Percentiles rank a stretch among this genome's conserved stretches.
Evolutionary conservation across 306 rosid species (phyloP).

Genomic region (Spatholobus suberectus): DNA sequence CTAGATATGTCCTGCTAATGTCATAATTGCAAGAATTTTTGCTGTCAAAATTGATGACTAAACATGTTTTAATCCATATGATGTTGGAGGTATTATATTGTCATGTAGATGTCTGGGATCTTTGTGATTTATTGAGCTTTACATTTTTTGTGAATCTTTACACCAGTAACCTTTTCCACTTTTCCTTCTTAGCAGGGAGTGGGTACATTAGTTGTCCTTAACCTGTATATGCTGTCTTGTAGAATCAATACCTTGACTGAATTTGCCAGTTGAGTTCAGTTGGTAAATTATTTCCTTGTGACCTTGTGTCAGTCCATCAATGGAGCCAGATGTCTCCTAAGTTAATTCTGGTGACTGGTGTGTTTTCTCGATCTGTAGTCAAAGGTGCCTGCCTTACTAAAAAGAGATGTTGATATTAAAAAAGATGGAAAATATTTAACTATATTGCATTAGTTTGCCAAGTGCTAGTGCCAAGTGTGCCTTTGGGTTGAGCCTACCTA

Average conservation of each 20-base stretch:
- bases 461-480: neutral
- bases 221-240: too few relatives aligned
- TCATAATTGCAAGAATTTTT: slow-evolving; percentile 8
- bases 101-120: slow-evolving; percentile 19
- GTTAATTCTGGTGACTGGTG: too few relatives aligned
- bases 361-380: neutral
- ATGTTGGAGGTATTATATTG: neutral
- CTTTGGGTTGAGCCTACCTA: neutral
- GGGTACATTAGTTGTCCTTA: too few relatives aligned
- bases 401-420: neutral
- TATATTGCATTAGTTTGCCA: neutral
- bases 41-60: neutral
- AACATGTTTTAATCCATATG: neutral
- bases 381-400: neutral
- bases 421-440: neutral
- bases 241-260: too few relatives aligned
- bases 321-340: neutral
- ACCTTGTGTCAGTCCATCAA: neutral
- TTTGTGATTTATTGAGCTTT: neutral
- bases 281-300: neutral
- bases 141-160: neutral
- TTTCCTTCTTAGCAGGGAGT: neutral
- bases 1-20: slow-evolving; percentile 1
- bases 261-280: neutral
- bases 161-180: neutral